Conservation (phyloP, 2,329 filamentous ascomycete genomes). For the Lithohypha guttulata region DNA sequence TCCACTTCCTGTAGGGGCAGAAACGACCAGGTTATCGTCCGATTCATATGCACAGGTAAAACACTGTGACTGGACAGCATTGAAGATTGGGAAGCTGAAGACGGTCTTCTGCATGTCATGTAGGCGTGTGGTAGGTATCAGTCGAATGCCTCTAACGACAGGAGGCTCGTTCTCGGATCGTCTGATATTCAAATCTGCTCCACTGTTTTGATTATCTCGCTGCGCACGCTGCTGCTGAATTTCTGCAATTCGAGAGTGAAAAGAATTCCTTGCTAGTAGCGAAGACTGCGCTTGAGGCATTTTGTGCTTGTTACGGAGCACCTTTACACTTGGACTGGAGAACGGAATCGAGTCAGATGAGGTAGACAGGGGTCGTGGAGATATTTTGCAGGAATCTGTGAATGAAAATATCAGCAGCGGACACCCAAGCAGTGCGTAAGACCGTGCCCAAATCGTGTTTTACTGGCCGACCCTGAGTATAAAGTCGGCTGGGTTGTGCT, state of each 20-base stretch:
- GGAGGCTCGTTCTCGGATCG: conserved; percentile 27
- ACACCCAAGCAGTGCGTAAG: too few species aligned
- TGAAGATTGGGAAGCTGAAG: conserved; percentile 67
- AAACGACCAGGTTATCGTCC: conserved; percentile 66
- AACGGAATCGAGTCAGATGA: conserved; percentile 13
- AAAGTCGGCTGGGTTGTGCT: too few species aligned
- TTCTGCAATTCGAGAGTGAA: conserved; percentile 1
- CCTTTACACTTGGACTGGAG: conserved; percentile 14
- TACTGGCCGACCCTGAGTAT: too few species aligned
- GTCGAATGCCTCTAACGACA: conserved; percentile 47
- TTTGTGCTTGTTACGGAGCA: conserved; percentile 12
- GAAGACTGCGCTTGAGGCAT: not conserved
- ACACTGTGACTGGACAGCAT: conserved; percentile 72
- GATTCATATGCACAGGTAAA: conserved; percentile 56
- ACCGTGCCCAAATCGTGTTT: too few species aligned
- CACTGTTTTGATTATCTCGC: too few species aligned
- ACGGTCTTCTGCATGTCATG: conserved; percentile 59
- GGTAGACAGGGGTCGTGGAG: conserved; percentile 8
- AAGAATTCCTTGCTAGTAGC: not conserved
- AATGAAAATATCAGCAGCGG: too few species aligned
- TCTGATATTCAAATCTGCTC: too few species aligned
- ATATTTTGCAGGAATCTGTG: too few species aligned
- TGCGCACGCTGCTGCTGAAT: not conserved
- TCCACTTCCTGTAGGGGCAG: conserved; percentile 73
- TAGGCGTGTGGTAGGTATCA: conserved; percentile 49